Base-by-base conservation (phyloP, 2,329 filamentous ascomycete genomes). In the Lasiodiplodia sp. region DNA sequence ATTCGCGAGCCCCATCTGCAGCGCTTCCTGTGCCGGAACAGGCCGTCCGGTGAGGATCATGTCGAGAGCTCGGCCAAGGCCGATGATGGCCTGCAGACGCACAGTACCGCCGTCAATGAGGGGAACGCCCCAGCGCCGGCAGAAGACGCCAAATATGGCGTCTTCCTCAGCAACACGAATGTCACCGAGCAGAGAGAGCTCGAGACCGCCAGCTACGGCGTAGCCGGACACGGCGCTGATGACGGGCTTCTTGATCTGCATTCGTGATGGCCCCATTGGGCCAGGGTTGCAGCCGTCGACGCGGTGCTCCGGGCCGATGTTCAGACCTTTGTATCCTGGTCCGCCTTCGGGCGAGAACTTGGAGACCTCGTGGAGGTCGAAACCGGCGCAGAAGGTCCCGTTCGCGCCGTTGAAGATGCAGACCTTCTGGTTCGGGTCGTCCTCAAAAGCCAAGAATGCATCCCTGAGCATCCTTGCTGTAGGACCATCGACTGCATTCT, bases 101-200 rank as follows among this genome's bases (percentile, higher is more conserved):
- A 87, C 85, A 0, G 86, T 87, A 1, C 86, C 86, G 8, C 83
- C 83, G 62, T 80, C 86, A 52, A 86, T 83, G 28, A 86, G 74
- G 4, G 85, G 85, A 0, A 86, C 84, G 1, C 86, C 85, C 72
- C 80, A 86, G 2, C 85, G 80, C 2, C 86, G 79, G 73, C 84
- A 87, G 71, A 87, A 88, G 3, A 88, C 82, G 2, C 86, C 86
- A 64, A 88, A 86, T 0, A 86, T 73, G 4, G 84, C 83, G 52
- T 85, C 82, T 66, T 86, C 83, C 68, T 88, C 86, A 0, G 81
- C 84, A 0, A 88, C 79, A 1, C 86, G 82, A 65, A 88, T 77
- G 71, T 88, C 86, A 0, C 79, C 86, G 0, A 88, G 73, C 0
- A 88, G 79, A 53, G 81, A 82, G 10, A 88, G 76, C 73, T 88